Conservation (phyloP, 2,329 filamentous ascomycete genomes). For the Zasmidium citrigriseum region DNA sequence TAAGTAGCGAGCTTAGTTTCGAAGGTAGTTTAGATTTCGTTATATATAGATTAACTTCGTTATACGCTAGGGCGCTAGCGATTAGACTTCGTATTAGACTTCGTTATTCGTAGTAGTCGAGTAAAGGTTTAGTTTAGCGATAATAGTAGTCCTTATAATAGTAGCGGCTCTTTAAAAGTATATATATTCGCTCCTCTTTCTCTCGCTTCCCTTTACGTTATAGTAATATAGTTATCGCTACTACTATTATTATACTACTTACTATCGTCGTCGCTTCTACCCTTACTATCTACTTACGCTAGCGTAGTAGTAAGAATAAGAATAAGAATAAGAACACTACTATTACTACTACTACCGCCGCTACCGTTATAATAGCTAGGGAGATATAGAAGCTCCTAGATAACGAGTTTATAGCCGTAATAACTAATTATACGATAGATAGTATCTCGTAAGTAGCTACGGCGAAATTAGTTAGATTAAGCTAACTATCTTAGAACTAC, state of each 20-base stretch:
- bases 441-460: no score
- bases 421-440: no score
- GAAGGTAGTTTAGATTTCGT: background rate
- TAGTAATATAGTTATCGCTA: background rate
- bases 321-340: no score
- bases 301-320: background rate
- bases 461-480: no score
- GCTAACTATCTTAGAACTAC: no score
- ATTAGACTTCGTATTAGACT: background rate
- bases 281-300: background rate
- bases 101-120: background rate
- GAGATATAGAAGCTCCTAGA: background rate
- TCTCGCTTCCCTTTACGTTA: background rate
- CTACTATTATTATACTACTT: background rate
- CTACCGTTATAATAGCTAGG: background rate
- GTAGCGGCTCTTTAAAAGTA: background rate
- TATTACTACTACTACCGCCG: no score
- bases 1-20: background rate
- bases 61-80: background rate
- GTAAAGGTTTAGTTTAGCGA: background rate
- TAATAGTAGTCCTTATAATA: background rate
- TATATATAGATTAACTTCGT: background rate
- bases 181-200: background rate
- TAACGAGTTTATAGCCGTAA: background rate
- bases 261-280: background rate